A percentile compares a stretch with the other conserved stretches of the same genome.
These are phyloP conservation scores for Blastocystis sp. DNA, from an alignment of 352 stramenopile species.

Conservation along the genomic window DNA sequence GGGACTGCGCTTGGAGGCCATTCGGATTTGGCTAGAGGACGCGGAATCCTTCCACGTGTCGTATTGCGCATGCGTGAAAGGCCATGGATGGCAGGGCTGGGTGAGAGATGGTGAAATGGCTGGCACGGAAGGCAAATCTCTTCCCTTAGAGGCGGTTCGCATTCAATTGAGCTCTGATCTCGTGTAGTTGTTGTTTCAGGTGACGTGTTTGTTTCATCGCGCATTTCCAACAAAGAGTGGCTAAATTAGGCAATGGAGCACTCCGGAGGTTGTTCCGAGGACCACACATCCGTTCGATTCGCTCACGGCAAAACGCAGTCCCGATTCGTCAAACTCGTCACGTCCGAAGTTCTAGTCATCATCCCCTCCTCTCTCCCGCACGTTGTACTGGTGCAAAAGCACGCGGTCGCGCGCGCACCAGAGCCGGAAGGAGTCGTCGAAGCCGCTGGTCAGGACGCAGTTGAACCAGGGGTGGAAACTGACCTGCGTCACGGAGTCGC, in stretches of 20 bases:
- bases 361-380: neutral
- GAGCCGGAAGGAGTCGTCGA: constrained; percentile 26
- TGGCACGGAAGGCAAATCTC: constrained; percentile 12
- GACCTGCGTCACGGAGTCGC: constrained; percentile 37
- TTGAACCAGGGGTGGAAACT: constrained; percentile 58
- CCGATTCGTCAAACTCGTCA: constrained; percentile 23
- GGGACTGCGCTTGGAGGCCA: constrained; percentile 57
- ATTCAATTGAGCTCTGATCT: constrained; percentile 22
- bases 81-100: constrained; percentile 51
- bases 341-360: constrained; percentile 23
- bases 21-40: constrained; percentile 43
- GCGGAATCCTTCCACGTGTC: constrained; percentile 18
- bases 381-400: constrained; percentile 49
- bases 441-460: constrained; percentile 6
- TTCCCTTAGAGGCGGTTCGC: constrained; percentile 36
- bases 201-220: constrained; percentile 3
- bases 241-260: constrained; percentile 42
- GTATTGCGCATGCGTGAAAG: constrained; percentile 62
- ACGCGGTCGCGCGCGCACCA: constrained; percentile 27
- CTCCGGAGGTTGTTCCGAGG: constrained; percentile 12
- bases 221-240: neutral
- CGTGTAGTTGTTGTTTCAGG: neutral
- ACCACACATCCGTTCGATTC: constrained; percentile 22
- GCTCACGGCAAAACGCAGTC: constrained; percentile 35
- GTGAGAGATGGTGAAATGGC: constrained; percentile 47